Percentiles rank a stretch among this genome's conserved stretches.
These are phyloP conservation scores for Metarhizium humberi DNA, from an alignment of 2,329 filamentous ascomycete species.

Conservation along the genomic window DNA sequence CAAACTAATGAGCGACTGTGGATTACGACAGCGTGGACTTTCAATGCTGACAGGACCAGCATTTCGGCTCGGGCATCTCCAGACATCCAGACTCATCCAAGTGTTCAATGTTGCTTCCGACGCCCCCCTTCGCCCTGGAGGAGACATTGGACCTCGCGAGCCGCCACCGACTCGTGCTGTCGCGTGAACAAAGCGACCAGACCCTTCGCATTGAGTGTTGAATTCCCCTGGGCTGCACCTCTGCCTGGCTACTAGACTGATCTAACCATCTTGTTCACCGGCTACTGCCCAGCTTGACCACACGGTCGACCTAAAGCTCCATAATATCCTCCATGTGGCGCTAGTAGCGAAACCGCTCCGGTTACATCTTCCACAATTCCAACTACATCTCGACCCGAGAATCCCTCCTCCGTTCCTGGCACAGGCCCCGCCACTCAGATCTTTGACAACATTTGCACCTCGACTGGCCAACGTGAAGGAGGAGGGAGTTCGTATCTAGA, in stretches of 20 bases:
- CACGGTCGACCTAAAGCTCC: not conserved
- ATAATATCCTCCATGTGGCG: constrained; percentile 3
- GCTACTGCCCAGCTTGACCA: not conserved
- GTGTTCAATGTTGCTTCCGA: too few species aligned
- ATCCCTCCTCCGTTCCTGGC: constrained; percentile 31
- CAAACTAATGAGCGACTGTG: too few species aligned
- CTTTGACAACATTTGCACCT: constrained; percentile 13
- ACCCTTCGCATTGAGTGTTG: too few species aligned
- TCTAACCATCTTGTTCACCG: not conserved
- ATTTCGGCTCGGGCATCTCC: too few species aligned
- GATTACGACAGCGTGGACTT: too few species aligned
- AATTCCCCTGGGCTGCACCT: too few species aligned
- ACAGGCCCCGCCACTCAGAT: constrained; percentile 14
- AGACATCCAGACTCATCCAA: too few species aligned
- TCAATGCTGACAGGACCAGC: too few species aligned
- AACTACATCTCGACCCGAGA: constrained; percentile 14
- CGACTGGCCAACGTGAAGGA: constrained; percentile 20
- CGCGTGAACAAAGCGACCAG: not conserved
- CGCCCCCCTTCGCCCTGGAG: too few species aligned
- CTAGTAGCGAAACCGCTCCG: not conserved
- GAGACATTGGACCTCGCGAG: not conserved
- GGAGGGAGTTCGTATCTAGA: constrained; percentile 22
- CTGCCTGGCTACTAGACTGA: too few species aligned
- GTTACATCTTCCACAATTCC: constrained; percentile 24
- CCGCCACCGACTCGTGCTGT: not conserved